phyloP scores from a whole-genome alignment of 768 basidiomycete genomes.

The Naganishia antarctica region DNA sequence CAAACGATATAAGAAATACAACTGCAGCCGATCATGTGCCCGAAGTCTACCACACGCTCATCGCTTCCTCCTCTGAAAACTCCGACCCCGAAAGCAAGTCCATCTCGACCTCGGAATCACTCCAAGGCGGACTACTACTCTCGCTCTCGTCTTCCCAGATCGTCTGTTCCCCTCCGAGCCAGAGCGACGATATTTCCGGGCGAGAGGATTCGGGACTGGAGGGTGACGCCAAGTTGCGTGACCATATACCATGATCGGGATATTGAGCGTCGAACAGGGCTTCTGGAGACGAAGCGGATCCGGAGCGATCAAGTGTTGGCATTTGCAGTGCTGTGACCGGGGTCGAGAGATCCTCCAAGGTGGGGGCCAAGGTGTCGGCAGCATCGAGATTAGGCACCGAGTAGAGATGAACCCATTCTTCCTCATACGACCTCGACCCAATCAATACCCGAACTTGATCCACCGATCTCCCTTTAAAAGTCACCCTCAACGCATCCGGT shows the following conservation, averaged over 20 bases:
- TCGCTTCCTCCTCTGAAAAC: slow-evolving; percentile 11
- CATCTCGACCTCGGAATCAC: slow-evolving; percentile 13
- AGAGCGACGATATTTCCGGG: slow-evolving; percentile 16
- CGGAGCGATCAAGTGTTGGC: slow-evolving; percentile 4
- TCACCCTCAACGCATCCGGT: slow-evolving; percentile 9
- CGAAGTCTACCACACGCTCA: slow-evolving; percentile 8
- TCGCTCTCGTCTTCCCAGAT: slow-evolving; percentile 8
- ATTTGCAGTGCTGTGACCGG: neutral
- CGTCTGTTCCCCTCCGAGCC: slow-evolving; percentile 6
- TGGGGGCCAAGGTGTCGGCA: neutral
- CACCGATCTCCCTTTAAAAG: neutral
- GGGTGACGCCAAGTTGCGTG: neutral
- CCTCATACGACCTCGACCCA: neutral
- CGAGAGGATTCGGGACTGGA: neutral
- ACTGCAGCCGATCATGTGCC: no score
- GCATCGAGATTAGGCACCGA: neutral
- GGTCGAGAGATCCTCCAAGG: neutral
- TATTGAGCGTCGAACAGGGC: slow-evolving; percentile 1
- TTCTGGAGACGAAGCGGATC: neutral
- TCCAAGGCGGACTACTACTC: slow-evolving; percentile 17
- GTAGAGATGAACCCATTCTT: slow-evolving; percentile 9
- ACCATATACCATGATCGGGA: slow-evolving; percentile 18
- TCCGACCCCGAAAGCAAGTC: slow-evolving; percentile 11
- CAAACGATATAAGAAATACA: neutral
- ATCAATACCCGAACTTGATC: slow-evolving; percentile 1